A percentile compares a stretch with the other conserved stretches of the same genome.
Evolutionary conservation across 129 eudicot species (phyloP).

Genomic region (Escallonia herrerae): DNA sequence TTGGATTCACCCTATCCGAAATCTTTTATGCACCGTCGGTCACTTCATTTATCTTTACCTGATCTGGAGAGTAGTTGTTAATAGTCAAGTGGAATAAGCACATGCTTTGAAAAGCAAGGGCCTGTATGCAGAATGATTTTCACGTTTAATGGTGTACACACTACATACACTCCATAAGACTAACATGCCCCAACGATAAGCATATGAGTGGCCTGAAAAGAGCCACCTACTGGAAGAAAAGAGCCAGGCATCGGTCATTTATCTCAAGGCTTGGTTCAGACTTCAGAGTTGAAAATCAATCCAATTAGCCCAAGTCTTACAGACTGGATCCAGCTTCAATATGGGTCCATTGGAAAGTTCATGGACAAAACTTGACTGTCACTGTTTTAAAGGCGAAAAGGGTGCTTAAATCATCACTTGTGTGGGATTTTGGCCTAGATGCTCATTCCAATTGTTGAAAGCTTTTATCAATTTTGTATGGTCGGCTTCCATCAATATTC

Average conservation of each 20-base stretch:
- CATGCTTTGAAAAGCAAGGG: background rate
- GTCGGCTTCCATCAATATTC: too few species aligned
- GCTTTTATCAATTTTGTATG: too few species aligned
- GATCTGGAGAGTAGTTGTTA: background rate
- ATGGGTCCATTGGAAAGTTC: constrained; percentile 7
- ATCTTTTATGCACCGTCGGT: too few species aligned
- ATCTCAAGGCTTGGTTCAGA: background rate
- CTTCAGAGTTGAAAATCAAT: background rate
- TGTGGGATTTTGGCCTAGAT: background rate
- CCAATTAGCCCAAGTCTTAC: constrained; percentile 10
- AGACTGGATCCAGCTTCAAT: constrained; percentile 18
- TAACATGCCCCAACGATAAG: too few species aligned
- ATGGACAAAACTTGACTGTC: constrained; percentile 5
- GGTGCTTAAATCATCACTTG: constrained; percentile 1
- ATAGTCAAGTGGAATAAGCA: background rate
- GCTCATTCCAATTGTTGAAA: too few species aligned
- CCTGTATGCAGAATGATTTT: too few species aligned
- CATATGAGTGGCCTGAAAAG: too few species aligned
- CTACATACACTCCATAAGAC: too few species aligned
- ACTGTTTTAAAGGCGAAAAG: constrained; percentile 9
- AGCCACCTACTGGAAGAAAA: too few species aligned
- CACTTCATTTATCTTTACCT: background rate
- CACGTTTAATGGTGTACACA: too few species aligned
- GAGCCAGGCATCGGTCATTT: too few species aligned
- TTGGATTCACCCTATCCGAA: too few species aligned